Evolutionary conservation across 2,329 filamentous ascomycete species (phyloP), one percentile per base, ranked within the genome.

Genomic region (Nemania diffusa): DNA sequence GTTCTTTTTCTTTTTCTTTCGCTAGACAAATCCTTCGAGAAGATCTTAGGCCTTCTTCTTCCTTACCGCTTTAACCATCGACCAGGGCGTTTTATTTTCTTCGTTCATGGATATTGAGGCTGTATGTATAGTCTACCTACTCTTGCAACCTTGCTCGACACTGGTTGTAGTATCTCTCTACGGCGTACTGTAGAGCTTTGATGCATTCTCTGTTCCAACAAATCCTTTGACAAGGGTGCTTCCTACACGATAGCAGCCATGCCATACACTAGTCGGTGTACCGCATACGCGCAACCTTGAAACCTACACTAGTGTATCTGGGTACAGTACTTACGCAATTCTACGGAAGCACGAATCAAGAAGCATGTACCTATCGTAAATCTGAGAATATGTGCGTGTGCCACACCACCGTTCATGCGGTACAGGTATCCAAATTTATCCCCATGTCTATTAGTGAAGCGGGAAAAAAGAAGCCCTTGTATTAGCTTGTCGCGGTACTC

Each of bases 11-110:
- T 57, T 67, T 60, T 57, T 50, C 22, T 34, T 37, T 64, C 51
- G 27, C 37, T 44, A 57, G 42, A 46, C n/a, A 15, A 27, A 64
- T 67, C 65, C 61, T 64, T 64, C 61, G 32, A 67, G 50, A 64
- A 57, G 59, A 32, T 24, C n/a, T 52, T 51, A 9, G 48, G 9
- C n/a, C 6, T 40, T 48, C 42, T 53, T 48, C 11, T 4, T 42
- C 34, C 3, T 34, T 40, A 24, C 29, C 37, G 29, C 48, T 17
- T 51, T 46, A 37, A 34, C 57, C 11, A 42, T 56, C 9, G 15
- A 42, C 27, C n/a, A 24, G 53, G 34, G 20, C 11, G 5, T 44
- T 44, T 44, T 4, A 29, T 29, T 32, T 55, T 17, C 4, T 27
- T 53, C 17, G 24, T 46, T 34, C 7, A 20, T 13, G 20, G 11